These are phyloP conservation scores for Balamuthia mandrillaris DNA, from an alignment of 208 protist genomes.

Conservation along the genomic window DNA sequence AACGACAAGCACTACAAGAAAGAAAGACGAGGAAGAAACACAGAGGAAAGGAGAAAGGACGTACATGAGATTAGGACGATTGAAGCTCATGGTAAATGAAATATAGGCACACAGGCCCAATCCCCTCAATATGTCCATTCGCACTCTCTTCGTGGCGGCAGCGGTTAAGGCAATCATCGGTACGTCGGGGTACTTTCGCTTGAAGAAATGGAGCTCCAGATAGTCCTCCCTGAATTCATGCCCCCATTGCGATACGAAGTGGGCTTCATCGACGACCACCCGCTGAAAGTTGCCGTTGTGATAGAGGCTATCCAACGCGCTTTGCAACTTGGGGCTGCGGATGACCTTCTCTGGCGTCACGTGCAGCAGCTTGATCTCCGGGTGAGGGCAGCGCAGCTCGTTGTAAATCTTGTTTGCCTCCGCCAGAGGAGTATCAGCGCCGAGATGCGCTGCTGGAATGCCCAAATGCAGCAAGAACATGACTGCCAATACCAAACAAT, in stretches of 20 bases:
- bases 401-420: slow-evolving; percentile 16
- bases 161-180: slow-evolving; percentile 74
- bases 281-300: slow-evolving; percentile 41
- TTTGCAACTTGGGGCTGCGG: slow-evolving; percentile 40
- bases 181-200: slow-evolving; percentile 18
- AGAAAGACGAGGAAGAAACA: neutral
- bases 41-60: neutral
- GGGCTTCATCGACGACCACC: slow-evolving; percentile 85
- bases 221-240: slow-evolving; percentile 84
- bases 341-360: slow-evolving; percentile 77
- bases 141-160: slow-evolving; percentile 75
- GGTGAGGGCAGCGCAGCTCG: neutral
- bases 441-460: neutral
- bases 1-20: too few species aligned
- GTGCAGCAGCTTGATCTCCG: slow-evolving; percentile 69
- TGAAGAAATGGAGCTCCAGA: slow-evolving; percentile 52
- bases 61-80: slow-evolving; percentile 69
- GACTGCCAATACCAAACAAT: slow-evolving; percentile 85
- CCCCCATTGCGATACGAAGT: slow-evolving; percentile 84
- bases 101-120: slow-evolving; percentile 70
- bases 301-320: slow-evolving; percentile 30
- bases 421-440: neutral
- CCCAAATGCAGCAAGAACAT: neutral
- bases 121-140: slow-evolving; percentile 71
- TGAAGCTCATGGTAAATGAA: slow-evolving; percentile 67